phyloP scores from a whole-genome alignment of 192 early-diverging fungal genomes.

The Lunasporangiospora selenospora region DNA sequence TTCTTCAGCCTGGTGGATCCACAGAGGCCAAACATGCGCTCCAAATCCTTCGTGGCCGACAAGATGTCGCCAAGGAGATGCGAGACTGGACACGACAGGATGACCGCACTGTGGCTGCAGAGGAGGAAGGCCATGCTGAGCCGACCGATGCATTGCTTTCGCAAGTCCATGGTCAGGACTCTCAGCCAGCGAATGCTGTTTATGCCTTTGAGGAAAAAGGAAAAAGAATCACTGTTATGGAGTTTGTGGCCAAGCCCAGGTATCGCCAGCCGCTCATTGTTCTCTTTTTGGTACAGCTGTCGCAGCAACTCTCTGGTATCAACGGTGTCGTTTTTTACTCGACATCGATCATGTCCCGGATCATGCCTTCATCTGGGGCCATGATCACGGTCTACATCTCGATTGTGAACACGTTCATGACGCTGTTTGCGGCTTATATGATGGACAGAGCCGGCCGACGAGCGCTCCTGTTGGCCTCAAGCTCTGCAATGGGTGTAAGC shows the following conservation, averaged over 20 bases:
- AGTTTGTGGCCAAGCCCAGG: conserved; percentile 51
- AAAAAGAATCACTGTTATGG: conserved; percentile 36
- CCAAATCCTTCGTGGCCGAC: conserved; percentile 57
- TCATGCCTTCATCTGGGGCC: conserved; percentile 67
- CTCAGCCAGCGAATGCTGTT: conserved; percentile 6
- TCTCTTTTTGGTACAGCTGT: conserved; percentile 72
- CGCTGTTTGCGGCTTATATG: conserved; percentile 71
- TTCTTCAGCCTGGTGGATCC: conserved; percentile 55
- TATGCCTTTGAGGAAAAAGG: no score
- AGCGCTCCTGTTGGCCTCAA: conserved; percentile 68
- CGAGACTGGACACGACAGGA: conserved; percentile 55
- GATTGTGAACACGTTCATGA: conserved; percentile 76
- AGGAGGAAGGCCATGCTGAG: conserved; percentile 20
- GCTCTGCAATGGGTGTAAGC: conserved; percentile 63
- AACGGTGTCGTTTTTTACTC: conserved; percentile 92
- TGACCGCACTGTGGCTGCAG: conserved; percentile 26
- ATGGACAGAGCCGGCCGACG: conserved; percentile 82
- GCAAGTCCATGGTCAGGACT: conserved; percentile 1
- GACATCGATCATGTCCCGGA: conserved; percentile 69
- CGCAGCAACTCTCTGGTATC: conserved; percentile 91
- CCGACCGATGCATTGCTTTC: conserved; percentile 17
- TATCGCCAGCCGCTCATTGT: conserved; percentile 71
- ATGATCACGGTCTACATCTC: conserved; percentile 83
- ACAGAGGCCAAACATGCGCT: conserved; percentile 61
- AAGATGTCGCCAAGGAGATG: conserved; percentile 61